Percentiles rank a stretch among this genome's conserved stretches.
Evolutionary conservation across 2,329 filamentous ascomycete genomes (phyloP).

Genomic region (Ophiostoma australiae): DNA sequence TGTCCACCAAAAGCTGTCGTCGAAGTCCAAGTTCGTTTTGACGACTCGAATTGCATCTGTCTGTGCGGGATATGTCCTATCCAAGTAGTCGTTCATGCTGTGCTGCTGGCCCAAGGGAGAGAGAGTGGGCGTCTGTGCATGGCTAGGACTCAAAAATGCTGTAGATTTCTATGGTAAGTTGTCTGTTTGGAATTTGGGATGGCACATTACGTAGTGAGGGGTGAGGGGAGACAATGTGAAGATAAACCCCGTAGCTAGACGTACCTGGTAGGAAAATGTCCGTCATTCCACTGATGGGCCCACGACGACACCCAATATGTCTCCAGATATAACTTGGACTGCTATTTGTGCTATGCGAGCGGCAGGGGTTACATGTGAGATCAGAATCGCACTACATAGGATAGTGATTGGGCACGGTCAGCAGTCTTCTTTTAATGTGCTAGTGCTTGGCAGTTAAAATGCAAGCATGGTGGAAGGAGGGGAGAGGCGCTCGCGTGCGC

Average conservation of each 20-base stretch:
- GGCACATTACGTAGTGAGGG: too few species aligned
- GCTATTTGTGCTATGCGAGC: constrained; percentile 32
- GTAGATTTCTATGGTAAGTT: not conserved
- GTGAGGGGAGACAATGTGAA: not conserved
- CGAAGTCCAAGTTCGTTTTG: constrained; percentile 46
- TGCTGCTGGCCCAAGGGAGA: constrained; percentile 47
- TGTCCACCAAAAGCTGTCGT: constrained; percentile 56
- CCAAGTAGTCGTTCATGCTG: constrained; percentile 50
- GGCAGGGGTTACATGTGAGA: constrained; percentile 47
- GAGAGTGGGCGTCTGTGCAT: constrained; percentile 45
- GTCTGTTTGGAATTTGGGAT: not conserved
- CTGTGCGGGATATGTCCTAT: constrained; percentile 43
- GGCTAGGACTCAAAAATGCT: constrained; percentile 19
- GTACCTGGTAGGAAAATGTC: constrained; percentile 49
- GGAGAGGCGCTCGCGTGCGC: too few species aligned
- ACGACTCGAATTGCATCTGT: constrained; percentile 41
- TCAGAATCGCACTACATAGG: constrained; percentile 47
- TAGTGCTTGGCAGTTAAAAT: not conserved
- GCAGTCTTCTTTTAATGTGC: not conserved
- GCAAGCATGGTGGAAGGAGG: not conserved
- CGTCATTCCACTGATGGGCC: constrained; percentile 43
- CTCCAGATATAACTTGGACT: constrained; percentile 44
- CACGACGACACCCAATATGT: constrained; percentile 49
- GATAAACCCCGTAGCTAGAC: constrained; percentile 10
- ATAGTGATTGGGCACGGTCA: not conserved